Evolutionary conservation across 805 yeast species (phyloP), one percentile per base, ranked within the genome.

Genomic region (Saccharomycopsis amapae): DNA sequence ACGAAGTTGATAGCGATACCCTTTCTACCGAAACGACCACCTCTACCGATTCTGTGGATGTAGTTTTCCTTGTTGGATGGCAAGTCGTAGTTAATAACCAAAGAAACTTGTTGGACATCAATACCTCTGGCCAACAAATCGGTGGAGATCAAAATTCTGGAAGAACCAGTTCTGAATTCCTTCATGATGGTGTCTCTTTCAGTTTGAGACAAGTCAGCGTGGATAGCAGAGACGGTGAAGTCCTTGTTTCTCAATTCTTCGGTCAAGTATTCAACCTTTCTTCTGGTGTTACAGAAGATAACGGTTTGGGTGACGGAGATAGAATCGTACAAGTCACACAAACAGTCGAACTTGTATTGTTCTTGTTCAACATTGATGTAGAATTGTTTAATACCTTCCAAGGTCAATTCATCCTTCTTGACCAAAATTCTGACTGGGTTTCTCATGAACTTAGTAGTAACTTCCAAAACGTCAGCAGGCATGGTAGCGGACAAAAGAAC

Each of bases 121-220:
- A 90, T 93, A 62, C 98, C 98, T 68, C 98, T 78, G 42, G 98
- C 98, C 82, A 90, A 85, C 59, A 93, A 84, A 68, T 93, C 98
- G 35, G 98, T 93, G 56, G 97, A 83, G 62, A 93, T 93, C 63
- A 93, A 72, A 42, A 93, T 90, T 63, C 98, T 78, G 45, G 96
- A 85, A 55, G 84, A 78, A 50, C 98, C 98, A 49, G 83, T 73
- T 66, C 98, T 76, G 78, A 93, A 93, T 66, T 89, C 97, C 64
- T 79, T 79, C 98, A 93, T 93, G 58, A 93, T 85, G 58, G 78
- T 71, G 67, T 93, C 97, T 69, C 98, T 78, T 64, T 90, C 96
- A 59, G 81, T 82, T 69, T 93, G 98, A 59, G 85, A 79, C 85
- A 93, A 81, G 62, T 93, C 98, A 38, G 96, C 95, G 69, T 93